These are phyloP conservation scores for Suhomyces bribrorum DNA, from an alignment of 1,139 yeast genomes.

Conservation along the genomic window DNA sequence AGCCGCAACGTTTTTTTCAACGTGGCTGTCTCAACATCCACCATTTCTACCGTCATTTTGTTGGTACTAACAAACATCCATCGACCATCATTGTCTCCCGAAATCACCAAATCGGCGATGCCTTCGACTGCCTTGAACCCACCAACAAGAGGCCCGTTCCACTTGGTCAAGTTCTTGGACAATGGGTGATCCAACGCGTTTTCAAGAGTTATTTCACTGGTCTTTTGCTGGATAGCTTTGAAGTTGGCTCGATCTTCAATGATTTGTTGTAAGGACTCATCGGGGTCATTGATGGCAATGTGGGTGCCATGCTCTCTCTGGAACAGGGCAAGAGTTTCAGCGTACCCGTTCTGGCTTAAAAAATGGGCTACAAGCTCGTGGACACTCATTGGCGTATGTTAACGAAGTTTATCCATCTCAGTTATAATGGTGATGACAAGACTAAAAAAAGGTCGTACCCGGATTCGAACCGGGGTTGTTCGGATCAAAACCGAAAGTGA, in stretches of 20 bases:
- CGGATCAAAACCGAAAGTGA: slow-evolving; percentile 61
- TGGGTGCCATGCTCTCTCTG: slow-evolving; percentile 49
- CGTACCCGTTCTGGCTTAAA: slow-evolving; percentile 47
- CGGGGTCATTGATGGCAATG: slow-evolving; percentile 14
- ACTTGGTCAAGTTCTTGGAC: slow-evolving; percentile 14
- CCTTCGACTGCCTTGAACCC: slow-evolving; percentile 10
- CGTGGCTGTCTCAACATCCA: slow-evolving; percentile 16
- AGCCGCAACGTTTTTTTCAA: slow-evolving; percentile 14
- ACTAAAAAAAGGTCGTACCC: slow-evolving; percentile 72
- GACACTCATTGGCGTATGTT: slow-evolving; percentile 11
- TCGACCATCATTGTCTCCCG: slow-evolving; percentile 19
- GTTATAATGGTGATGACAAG: neutral
- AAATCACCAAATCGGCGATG: slow-evolving; percentile 26
- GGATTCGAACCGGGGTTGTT: slow-evolving; percentile 92
- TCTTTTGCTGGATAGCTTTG: slow-evolving; percentile 20
- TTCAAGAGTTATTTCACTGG: slow-evolving; percentile 14
- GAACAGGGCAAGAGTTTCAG: slow-evolving; percentile 47
- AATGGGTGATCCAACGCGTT: slow-evolving; percentile 9
- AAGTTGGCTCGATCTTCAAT: slow-evolving; percentile 51
- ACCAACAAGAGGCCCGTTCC: slow-evolving; percentile 39
- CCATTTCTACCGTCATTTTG: slow-evolving; percentile 23
- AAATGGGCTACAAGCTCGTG: slow-evolving; percentile 56
- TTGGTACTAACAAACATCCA: slow-evolving; percentile 29
- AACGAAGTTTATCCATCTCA: neutral
- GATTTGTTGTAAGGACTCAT: slow-evolving; percentile 53